Conservation (phyloP, 2,329 filamentous ascomycete genomes). For the Stachybotrys chlorohalonatus region DNA sequence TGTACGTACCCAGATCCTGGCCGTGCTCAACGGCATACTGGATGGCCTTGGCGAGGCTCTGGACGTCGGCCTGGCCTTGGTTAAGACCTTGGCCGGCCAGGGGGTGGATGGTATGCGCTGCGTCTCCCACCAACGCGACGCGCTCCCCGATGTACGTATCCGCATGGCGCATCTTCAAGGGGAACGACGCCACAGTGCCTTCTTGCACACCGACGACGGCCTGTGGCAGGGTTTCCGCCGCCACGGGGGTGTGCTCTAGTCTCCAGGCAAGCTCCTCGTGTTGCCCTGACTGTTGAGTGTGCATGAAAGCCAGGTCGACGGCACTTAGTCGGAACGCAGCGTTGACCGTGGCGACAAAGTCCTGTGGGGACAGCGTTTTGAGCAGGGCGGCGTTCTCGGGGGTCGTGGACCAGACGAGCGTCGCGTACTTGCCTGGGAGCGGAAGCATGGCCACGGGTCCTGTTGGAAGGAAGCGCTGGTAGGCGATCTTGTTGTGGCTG, state of each 20-base stretch:
- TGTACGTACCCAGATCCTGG: slow-evolving; percentile 72
- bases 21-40: slow-evolving; percentile 71
- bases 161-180: slow-evolving; percentile 84
- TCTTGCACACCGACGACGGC: slow-evolving; percentile 63
- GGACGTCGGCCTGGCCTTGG: slow-evolving; percentile 82
- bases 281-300: slow-evolving; percentile 50
- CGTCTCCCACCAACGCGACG: slow-evolving; percentile 87
- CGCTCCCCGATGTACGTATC: slow-evolving; percentile 86
- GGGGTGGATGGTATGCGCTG: slow-evolving; percentile 90
- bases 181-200: slow-evolving; percentile 79
- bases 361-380: slow-evolving; percentile 61
- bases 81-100: slow-evolving; percentile 93
- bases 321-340: slow-evolving; percentile 78
- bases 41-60: slow-evolving; percentile 66
- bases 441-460: slow-evolving; percentile 89
- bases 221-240: slow-evolving; percentile 52
- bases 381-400: slow-evolving; percentile 69
- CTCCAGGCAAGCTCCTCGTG: slow-evolving; percentile 81
- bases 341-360: slow-evolving; percentile 85
- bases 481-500: slow-evolving; percentile 62
- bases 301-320: slow-evolving; percentile 76
- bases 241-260: slow-evolving; percentile 55
- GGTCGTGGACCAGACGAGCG: slow-evolving; percentile 91
- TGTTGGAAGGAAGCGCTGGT: slow-evolving; percentile 89
- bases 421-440: slow-evolving; percentile 72